These are phyloP conservation scores for Coemansia sp. DNA, from an alignment of 192 early-diverging fungal genomes.

Conservation along the genomic window DNA sequence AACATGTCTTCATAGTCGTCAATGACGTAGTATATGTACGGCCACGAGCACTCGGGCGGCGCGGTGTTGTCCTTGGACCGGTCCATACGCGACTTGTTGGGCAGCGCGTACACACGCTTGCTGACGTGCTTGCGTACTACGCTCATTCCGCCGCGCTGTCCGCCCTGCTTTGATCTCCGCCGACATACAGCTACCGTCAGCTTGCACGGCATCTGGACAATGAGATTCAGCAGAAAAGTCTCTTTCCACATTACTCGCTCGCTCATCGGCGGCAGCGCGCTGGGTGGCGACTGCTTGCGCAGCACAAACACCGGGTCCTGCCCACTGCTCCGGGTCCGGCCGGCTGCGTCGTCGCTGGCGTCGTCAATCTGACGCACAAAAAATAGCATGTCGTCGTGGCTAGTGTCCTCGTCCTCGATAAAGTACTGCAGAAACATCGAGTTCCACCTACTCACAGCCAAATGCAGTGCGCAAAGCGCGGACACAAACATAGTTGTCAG, in stretches of 20 bases:
- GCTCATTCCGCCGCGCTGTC: conserved; percentile 64
- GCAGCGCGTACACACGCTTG: conserved; percentile 78
- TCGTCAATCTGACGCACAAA: conserved; percentile 67
- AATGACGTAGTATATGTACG: conserved; percentile 88
- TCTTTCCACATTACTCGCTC: conserved; percentile 86
- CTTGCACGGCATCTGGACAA: conserved; percentile 87
- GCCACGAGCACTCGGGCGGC: conserved; percentile 87
- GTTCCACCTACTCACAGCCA: conserved; percentile 47
- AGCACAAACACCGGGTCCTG: conserved; percentile 83
- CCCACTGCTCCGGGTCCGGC: conserved; percentile 2
- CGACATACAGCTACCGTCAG: conserved; percentile 86
- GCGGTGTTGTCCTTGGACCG: conserved; percentile 70
- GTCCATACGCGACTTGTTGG: conserved; percentile 90
- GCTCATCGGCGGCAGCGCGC: conserved; percentile 63
- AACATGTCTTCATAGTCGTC: conserved; percentile 91
- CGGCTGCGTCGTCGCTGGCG: conserved; percentile 8
- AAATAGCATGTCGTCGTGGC: conserved; percentile 83
- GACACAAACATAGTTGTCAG: not conserved
- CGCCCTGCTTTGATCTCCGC: conserved; percentile 57
- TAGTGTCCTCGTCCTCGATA: conserved; percentile 64
- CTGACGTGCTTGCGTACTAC: conserved; percentile 71
- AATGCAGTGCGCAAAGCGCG: not conserved
- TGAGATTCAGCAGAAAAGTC: conserved; percentile 88
- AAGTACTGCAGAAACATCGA: conserved; percentile 62
- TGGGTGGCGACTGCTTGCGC: conserved; percentile 65